Base-by-base conservation (phyloP, 2,329 filamentous ascomycete species). In the Sporothrix globosa region DNA sequence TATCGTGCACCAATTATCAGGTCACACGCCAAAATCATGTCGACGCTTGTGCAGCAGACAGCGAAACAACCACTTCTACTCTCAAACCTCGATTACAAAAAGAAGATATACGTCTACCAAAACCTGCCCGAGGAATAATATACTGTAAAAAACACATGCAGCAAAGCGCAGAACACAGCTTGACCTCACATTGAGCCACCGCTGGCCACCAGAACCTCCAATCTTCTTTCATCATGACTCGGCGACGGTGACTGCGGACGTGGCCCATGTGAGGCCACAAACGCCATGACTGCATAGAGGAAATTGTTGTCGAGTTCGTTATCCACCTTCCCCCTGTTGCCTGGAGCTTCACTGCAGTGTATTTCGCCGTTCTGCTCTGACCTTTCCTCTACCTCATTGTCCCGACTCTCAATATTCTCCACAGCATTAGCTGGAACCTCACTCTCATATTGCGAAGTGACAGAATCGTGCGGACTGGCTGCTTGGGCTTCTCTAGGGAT, bases 241-340 rank as follows among this genome's bases (percentile, higher is more conserved):
- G 39, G 50, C n/a, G 65, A 44, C 11, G n/a, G 17, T 27, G 65
- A 44, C 34, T 13, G 46, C 9, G 34, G 30, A 2, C n/a, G n/a
- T 19, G 24, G 34, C 11, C 50, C 4, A 14, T 54, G 65, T 1
- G 50, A 56, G 19, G 65, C 30, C 4, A 67, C 50, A 54, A 53
- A 67, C 1, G 50, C 34, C 65, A 67, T 44, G 21, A 70, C 68
- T 6, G 70, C 67, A 19, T 61, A 46, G n/a, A 72, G 27, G 19
- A 68, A 58, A 17, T 46, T 19, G 21, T 9, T 6, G 39, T 63
- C 58, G 39, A 63, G 39, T 2, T 63, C 58, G 21, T 11, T 3
- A 14, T 61, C 56, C 19, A 39, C 39, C 39, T 9, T n/a, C 4
- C 17, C 14, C 9, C 30, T 24, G 14, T 30, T 39, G 30, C 19